Conservation (phyloP, 305 asterid genomes). For the Solanum hybrid region DNA sequence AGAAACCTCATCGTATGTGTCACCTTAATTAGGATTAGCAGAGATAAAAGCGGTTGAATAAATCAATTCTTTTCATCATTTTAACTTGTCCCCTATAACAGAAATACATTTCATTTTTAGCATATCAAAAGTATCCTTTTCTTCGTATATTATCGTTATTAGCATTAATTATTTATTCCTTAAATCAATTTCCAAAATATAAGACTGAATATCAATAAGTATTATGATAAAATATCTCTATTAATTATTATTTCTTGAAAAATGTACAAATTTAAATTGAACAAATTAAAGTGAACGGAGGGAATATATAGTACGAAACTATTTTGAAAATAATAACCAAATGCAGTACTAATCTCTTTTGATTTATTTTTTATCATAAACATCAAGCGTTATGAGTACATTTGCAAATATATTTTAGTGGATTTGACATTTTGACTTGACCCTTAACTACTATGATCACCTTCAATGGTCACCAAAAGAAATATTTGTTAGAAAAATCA, state of each 20-base stretch:
- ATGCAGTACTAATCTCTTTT: neutral
- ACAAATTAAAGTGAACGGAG: neutral
- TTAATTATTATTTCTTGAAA: neutral
- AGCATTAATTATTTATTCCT: too few relatives aligned
- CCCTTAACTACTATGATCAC: neutral
- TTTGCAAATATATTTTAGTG: neutral
- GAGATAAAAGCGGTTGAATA: neutral
- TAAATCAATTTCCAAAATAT: neutral
- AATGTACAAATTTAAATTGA: neutral
- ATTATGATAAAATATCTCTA: too few relatives aligned
- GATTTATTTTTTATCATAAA: neutral
- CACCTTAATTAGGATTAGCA: neutral
- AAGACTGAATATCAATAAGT: neutral
- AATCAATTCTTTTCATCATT: neutral
- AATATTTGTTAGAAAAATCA: neutral
- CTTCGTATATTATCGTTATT: too few relatives aligned
- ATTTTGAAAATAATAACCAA: neutral
- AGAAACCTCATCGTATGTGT: neutral
- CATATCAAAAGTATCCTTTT: neutral
- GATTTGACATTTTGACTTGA: neutral
- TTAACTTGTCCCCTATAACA: neutral
- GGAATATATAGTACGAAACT: neutral
- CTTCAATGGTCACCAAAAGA: neutral
- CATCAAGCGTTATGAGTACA: neutral
- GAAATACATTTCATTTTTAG: neutral